Base-by-base conservation (phyloP, 306 rosid genomes). In the Styphnolobium japonicum region DNA sequence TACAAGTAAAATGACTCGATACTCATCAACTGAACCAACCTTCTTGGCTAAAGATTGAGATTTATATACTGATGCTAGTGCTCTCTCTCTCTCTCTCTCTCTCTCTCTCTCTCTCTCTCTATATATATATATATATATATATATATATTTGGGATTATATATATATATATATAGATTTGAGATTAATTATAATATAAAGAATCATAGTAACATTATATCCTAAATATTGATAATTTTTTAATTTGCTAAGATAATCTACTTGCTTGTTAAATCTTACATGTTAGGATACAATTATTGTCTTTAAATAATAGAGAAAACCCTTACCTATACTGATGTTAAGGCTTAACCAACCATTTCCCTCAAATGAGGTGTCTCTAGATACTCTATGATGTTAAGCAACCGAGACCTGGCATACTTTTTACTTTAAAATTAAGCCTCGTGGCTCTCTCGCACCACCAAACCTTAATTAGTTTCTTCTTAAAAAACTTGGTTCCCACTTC, bases 291-390 rank as follows among this genome's bases (percentile, higher is more conserved):
- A 40, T 42, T 49, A 73, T 61, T 80, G 55, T 29, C 39, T 16
- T 73, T 31, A 68, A 81, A 83, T 66, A 85, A 60, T 74, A 56
- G 42, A 39, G 75, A 64, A 80, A 82, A 46, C 18, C 75, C 81
- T 40, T 73, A 88, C 93, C 94, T 88, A n/a, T n/a, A 89, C 78
- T 82, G 94, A 89, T 89, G 91, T 81, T 83, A 88, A 70, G 90
- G 75, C 48, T 66, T 80, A 91, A 88, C 92, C 80, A 85, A 88
- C 86, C 73, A 55, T 72, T 83, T 81, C 67, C 78, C 85, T 84
- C 40, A 73, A 85, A 76, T 83, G 79, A 73, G 68, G 81, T 57
- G 79, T 80, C 46, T 80, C 72, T 82, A 76, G 83, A 73, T 85
- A 51, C 83, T 65, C 79, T 70, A 76, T 71, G 55, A 81, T 57